Evolutionary conservation across 202 grass and related monocot genomes (phyloP), one percentile per base, ranked within the genome.

Genomic region (Setaria italica): DNA sequence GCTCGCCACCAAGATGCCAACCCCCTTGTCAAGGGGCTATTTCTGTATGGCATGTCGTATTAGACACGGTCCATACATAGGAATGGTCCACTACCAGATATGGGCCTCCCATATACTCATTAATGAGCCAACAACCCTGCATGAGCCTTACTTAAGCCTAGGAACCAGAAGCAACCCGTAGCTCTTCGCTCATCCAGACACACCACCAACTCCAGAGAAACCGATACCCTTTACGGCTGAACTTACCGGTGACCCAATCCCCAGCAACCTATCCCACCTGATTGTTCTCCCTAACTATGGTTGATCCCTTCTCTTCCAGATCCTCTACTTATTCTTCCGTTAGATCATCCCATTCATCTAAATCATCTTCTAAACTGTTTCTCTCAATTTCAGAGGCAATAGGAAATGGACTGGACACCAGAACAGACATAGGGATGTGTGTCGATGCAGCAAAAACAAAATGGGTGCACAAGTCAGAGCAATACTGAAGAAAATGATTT

Each of bases 391-490:
- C 11, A 64, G 41, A 45, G 55, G 69, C 11, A 39, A 29, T 42
- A 62, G 20, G 34, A 77, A 75, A 55, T 75, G 20, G 46, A 77
- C 39, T 62, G 20, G 74, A 45, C n/a, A 60, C 55, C 15, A 78
- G n/a, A 25, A 60, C 25, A 46, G 7, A 13, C 39, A 79, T n/a
- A 66, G 21, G 25, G 13, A 66, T 30, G 16, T 65, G 29, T 1
- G 1, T 65, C 0, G 16, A 64, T 64, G 43, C 7, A 55, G 58
- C 1, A 62, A 45, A 43, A 47, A 77, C 0, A 80, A 66, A 67
- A 59, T 51, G 11, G 19, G 67, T 67, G 3, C 70, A 55, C 15
- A 9, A 21, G 6, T 77, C 35, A 77, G 51, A 58, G 53, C 25
- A 58, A 25, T 35, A 59, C 35, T 9, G 51, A 57, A 76, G 8